phyloP scores from a whole-genome alignment of 768 basidiomycete genomes.

The Coprinopsis strossmayeri region DNA sequence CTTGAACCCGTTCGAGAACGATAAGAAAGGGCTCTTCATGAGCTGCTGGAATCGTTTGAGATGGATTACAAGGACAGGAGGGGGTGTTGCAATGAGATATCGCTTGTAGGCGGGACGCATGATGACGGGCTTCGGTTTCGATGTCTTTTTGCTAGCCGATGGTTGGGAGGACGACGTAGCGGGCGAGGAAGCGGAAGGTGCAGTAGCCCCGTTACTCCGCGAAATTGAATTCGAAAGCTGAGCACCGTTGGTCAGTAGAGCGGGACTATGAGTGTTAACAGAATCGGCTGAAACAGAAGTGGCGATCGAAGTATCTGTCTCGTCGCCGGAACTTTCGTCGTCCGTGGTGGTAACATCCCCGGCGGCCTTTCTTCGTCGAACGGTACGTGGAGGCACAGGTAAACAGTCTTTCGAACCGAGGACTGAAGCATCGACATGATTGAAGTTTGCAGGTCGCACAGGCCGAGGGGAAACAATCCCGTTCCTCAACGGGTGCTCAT shows the following conservation, averaged over 20 bases:
- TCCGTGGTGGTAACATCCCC: constrained; percentile 13
- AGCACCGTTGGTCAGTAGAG: no score
- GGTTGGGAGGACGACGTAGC: constrained; percentile 3
- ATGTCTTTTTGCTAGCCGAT: constrained; percentile 6
- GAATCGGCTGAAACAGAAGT: constrained; percentile 22
- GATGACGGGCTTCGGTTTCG: constrained; percentile 20
- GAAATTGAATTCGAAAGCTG: no score
- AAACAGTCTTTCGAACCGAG: no score
- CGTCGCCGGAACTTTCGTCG: constrained; percentile 34
- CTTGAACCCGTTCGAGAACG: constrained; percentile 70
- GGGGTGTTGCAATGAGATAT: constrained; percentile 81
- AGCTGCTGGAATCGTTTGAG: constrained; percentile 93
- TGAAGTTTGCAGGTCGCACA: background rate
- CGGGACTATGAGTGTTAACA: no score
- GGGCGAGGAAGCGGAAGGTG: background rate
- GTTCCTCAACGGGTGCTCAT: background rate
- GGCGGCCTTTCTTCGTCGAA: background rate
- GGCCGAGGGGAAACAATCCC: constrained; percentile 3
- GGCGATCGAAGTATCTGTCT: constrained; percentile 33
- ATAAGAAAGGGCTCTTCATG: constrained; percentile 44
- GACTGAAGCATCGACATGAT: constrained; percentile 8
- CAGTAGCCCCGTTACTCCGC: no score
- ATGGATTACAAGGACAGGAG: constrained; percentile 87
- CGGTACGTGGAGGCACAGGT: constrained; percentile 16
- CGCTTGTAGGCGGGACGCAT: constrained; percentile 88